Percentiles rank a stretch among this genome's conserved stretches.
Evolutionary conservation across 2,329 filamentous ascomycete genomes (phyloP).

Genomic region (Arthroderma sp.): DNA sequence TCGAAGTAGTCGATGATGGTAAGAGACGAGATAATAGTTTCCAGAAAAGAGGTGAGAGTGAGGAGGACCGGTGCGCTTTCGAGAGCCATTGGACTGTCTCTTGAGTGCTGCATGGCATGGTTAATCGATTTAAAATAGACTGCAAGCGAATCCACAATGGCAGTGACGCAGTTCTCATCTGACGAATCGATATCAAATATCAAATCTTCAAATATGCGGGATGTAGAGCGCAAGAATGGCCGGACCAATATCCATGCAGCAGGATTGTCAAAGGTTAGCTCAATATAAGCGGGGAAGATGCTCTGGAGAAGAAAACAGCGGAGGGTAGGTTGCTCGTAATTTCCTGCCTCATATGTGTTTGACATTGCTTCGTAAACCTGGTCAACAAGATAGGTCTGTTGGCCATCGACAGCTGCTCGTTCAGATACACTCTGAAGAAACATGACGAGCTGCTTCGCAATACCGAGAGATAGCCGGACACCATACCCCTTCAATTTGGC

Average conservation of each 20-base stretch:
- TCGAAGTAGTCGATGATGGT: constrained; percentile 36
- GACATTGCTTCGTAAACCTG: constrained; percentile 41
- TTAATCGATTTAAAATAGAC: constrained; percentile 27
- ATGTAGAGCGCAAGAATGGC: constrained; percentile 40
- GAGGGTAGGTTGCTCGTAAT: constrained; percentile 31
- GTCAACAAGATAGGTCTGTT: constrained; percentile 42
- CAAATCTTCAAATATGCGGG: constrained; percentile 30
- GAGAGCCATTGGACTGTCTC: constrained; percentile 22
- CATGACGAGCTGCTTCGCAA: constrained; percentile 41
- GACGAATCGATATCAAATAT: constrained; percentile 34
- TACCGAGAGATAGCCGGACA: constrained; percentile 36
- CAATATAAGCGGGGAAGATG: constrained; percentile 46
- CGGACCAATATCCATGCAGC: constrained; percentile 39
- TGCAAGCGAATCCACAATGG: constrained; percentile 24
- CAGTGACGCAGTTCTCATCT: constrained; percentile 26
- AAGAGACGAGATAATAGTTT: constrained; percentile 29
- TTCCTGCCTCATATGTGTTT: constrained; percentile 30
- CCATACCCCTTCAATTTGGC: constrained; percentile 47
- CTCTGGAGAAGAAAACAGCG: constrained; percentile 39
- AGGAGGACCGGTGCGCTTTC: constrained; percentile 27
- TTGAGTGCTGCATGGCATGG: constrained; percentile 24
- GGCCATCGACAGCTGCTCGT: constrained; percentile 44
- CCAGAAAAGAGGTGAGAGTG: constrained; percentile 27
- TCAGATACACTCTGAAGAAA: constrained; percentile 49
- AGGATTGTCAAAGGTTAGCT: constrained; percentile 31